These are phyloP conservation scores for Urostyla sp. DNA, from an alignment of 73 alveolate species.

Conservation along the genomic window DNA sequence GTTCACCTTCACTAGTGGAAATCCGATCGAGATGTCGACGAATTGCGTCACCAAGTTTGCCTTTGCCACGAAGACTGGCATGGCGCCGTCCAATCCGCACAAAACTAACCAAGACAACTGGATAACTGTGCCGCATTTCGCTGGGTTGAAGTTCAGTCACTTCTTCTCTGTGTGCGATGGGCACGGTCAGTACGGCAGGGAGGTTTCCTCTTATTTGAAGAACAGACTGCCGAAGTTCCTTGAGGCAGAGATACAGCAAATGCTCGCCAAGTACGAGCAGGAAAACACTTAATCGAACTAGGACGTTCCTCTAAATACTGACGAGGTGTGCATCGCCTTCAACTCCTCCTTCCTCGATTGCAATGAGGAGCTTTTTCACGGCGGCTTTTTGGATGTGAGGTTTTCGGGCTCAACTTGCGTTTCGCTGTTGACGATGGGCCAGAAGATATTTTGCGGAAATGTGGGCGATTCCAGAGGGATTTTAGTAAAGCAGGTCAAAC, in stretches of 20 bases:
- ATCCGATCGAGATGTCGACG: conserved; percentile 27
- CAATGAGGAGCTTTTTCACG: conserved; percentile 36
- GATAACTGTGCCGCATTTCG: conserved; percentile 57
- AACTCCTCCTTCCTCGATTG: conserved; percentile 32
- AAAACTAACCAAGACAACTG: conserved; percentile 60
- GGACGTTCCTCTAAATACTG: conserved; percentile 26
- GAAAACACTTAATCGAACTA: neutral
- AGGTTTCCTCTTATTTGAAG: conserved; percentile 59
- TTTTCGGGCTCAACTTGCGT: conserved; percentile 61
- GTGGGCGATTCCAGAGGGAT: conserved; percentile 96
- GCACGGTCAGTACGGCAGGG: conserved; percentile 70
- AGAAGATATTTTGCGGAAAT: conserved; percentile 80
- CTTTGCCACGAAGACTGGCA: conserved; percentile 60
- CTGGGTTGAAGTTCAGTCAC: conserved; percentile 33
- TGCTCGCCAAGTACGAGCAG: conserved; percentile 15
- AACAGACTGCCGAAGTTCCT: conserved; percentile 48
- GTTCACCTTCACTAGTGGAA: conserved; percentile 1
- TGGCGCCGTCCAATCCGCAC: conserved; percentile 53
- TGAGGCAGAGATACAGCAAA: conserved; percentile 28
- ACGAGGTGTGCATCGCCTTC: conserved; percentile 34
- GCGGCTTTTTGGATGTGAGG: conserved; percentile 41
- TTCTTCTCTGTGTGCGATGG: conserved; percentile 77
- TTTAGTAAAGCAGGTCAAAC: conserved; percentile 56
- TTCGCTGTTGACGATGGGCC: conserved; percentile 15
- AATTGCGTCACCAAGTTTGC: conserved; percentile 62